These are phyloP conservation scores for Cladophialophora carrionii DNA, from an alignment of 2,329 filamentous ascomycete genomes.

Conservation along the genomic window DNA sequence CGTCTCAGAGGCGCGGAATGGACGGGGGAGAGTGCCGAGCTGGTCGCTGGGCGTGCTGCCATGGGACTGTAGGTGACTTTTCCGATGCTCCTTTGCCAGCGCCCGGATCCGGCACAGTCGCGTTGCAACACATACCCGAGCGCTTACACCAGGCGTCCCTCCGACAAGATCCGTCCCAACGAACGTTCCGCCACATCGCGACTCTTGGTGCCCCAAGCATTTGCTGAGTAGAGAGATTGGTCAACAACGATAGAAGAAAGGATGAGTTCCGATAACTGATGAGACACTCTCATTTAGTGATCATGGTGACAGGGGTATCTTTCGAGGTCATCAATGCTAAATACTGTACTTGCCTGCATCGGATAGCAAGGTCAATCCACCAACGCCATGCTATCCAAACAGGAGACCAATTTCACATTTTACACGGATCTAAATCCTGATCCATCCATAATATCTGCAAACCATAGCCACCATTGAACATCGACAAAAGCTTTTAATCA, in stretches of 20 bases:
- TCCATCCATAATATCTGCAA: background rate
- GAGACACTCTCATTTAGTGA: background rate
- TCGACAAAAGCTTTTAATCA: slow-evolving; percentile 8
- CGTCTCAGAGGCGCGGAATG: background rate
- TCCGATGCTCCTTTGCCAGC: slow-evolving; percentile 1
- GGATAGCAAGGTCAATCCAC: background rate
- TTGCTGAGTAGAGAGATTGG: background rate
- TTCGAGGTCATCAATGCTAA: background rate
- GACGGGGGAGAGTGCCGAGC: background rate
- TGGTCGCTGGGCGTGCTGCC: background rate
- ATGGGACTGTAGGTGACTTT: slow-evolving; percentile 4
- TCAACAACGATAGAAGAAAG: background rate
- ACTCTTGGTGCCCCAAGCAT: background rate
- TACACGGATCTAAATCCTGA: background rate
- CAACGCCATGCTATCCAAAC: slow-evolving; percentile 6
- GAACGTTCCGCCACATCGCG: background rate
- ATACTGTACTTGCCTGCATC: background rate
- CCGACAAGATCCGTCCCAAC: slow-evolving; percentile 6
- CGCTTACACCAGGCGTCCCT: background rate
- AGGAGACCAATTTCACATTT: background rate
- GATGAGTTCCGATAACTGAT: background rate
- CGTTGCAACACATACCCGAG: slow-evolving; percentile 13
- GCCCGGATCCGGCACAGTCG: slow-evolving; percentile 12
- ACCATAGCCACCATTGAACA: background rate
- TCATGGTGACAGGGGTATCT: slow-evolving; percentile 1